A percentile compares a stretch with the other conserved stretches of the same genome.
phyloP scores from a whole-genome alignment of 2,329 filamentous ascomycete species.

The Penicillium sp. region DNA sequence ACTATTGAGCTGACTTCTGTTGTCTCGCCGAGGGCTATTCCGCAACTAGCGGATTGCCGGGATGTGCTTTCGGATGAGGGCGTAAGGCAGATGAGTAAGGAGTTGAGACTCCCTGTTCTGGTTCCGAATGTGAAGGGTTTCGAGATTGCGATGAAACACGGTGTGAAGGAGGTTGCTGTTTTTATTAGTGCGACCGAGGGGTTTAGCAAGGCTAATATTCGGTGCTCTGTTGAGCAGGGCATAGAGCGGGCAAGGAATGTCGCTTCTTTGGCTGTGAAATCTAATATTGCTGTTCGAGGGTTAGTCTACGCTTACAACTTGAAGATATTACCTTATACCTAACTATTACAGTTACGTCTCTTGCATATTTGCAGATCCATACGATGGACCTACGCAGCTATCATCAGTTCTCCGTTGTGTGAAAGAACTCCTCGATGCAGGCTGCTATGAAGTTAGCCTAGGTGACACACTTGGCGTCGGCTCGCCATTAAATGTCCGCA shows the following conservation, averaged over 20 bases:
- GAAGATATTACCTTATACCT: background rate
- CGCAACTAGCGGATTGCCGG: slow-evolving; percentile 59
- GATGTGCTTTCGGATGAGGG: slow-evolving; percentile 16
- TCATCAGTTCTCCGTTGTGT: slow-evolving; percentile 50
- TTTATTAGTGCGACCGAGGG: slow-evolving; percentile 45
- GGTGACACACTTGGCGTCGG: slow-evolving; percentile 92
- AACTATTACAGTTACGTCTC: slow-evolving; percentile 33
- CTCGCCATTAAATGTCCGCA: slow-evolving; percentile 48
- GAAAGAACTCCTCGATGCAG: slow-evolving; percentile 72
- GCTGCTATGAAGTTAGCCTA: slow-evolving; percentile 84
- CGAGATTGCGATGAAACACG: slow-evolving; percentile 56
- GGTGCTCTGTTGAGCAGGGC: slow-evolving; percentile 40
- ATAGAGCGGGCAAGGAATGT: slow-evolving; percentile 36
- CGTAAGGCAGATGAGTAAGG: slow-evolving; percentile 55
- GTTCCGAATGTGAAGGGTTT: slow-evolving; percentile 44
- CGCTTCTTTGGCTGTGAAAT: slow-evolving; percentile 23
- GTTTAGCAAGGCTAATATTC: slow-evolving; percentile 45
- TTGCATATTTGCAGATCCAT: slow-evolving; percentile 45
- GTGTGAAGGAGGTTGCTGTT: slow-evolving; percentile 40
- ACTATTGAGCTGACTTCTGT: slow-evolving; percentile 81
- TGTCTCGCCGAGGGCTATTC: slow-evolving; percentile 80
- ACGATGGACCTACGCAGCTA: slow-evolving; percentile 54
- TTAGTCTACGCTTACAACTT: slow-evolving; percentile 9
- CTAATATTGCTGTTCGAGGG: slow-evolving; percentile 37
- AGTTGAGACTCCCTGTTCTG: slow-evolving; percentile 37